Base-by-base conservation (phyloP, 352 stramenopile species). In the Thalassiosira hispida region DNA sequence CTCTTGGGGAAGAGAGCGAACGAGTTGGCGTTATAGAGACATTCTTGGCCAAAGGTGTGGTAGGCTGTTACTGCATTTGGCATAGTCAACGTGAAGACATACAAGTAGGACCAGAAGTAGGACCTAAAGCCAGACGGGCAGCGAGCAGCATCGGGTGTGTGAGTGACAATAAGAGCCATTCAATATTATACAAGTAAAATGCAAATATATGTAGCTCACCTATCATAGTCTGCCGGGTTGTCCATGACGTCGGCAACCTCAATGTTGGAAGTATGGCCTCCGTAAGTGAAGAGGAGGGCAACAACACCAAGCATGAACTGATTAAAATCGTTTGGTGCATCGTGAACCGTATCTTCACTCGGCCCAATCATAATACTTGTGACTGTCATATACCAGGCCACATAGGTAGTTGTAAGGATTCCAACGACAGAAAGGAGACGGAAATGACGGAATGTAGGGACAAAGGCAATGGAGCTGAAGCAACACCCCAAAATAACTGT, bases 171-270 rank as follows among this genome's bases (percentile, higher is more conserved):
- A n/a, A n/a, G n/a, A n/a, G n/a, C n/a, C n/a, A n/a, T n/a, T n/a
- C n/a, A n/a, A n/a, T n/a, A n/a, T n/a, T n/a, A n/a, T n/a, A n/a
- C n/a, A n/a, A n/a, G n/a, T n/a, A n/a, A n/a, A n/a, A n/a, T n/a
- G n/a, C n/a, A n/a, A n/a, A n/a, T n/a, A n/a, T n/a, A n/a, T n/a
- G n/a, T n/a, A n/a, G n/a, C n/a, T n/a, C n/a, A 60, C 55, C 25
- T 2, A 44, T 73, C 71, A 59, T 79, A 79, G 9, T 31, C 53
- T 23, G 35, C 23, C 56, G 64, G 71, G 35, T 73, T 63, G 61
- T 79, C 71, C 71, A 79, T 73, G 4, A 78, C 69, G 38, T 78
- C 69, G 9, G 69, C 69, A 6, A 78, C 69, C 35, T 78, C 69
- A 53, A 78, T 78, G 49, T 71, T 71, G 33, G 69, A 71, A 23